A percentile compares a stretch with the other conserved stretches of the same genome.
phyloP scores from a whole-genome alignment of 306 rosid species.

The Acacia confusa region DNA sequence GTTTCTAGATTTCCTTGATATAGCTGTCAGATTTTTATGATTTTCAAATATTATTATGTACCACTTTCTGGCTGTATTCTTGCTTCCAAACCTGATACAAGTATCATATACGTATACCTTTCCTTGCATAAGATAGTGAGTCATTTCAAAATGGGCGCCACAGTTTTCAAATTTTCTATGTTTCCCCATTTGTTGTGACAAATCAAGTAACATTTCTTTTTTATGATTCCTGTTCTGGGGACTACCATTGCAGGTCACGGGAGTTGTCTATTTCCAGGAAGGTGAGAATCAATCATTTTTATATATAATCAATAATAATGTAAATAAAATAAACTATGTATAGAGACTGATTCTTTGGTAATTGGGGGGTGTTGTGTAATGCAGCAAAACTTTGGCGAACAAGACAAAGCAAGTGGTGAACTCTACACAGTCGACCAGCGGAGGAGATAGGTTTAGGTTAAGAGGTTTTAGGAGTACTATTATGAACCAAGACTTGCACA shows the following conservation, averaged over 20 bases:
- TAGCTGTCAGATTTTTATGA: neutral
- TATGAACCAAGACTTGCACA: constrained; percentile 33
- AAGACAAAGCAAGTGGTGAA: constrained; percentile 62
- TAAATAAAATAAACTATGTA: neutral
- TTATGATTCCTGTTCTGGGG: constrained; percentile 32
- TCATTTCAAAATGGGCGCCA: constrained; percentile 40
- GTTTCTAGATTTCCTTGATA: constrained; percentile 31
- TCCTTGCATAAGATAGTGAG: neutral
- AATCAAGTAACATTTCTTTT: neutral
- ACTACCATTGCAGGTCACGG: constrained; percentile 74
- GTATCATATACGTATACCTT: constrained; percentile 1
- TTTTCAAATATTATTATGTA: neutral
- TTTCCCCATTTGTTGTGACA: constrained; percentile 15
- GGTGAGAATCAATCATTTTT: constrained; percentile 44
- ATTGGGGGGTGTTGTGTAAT: constrained; percentile 8
- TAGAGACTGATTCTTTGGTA: constrained; percentile 18
- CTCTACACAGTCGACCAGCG: constrained; percentile 60
- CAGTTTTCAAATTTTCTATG: neutral
- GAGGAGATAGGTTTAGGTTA: constrained; percentile 50
- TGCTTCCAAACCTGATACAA: constrained; percentile 28
- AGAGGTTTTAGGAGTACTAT: constrained; percentile 37
- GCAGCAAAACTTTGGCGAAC: constrained; percentile 68
- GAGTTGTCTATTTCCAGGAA: constrained; percentile 86
- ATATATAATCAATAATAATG: neutral
- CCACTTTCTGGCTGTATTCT: constrained; percentile 22